Evolutionary conservation across 768 basidiomycete genomes (phyloP).

Genomic region (Amylocystis lapponica): DNA sequence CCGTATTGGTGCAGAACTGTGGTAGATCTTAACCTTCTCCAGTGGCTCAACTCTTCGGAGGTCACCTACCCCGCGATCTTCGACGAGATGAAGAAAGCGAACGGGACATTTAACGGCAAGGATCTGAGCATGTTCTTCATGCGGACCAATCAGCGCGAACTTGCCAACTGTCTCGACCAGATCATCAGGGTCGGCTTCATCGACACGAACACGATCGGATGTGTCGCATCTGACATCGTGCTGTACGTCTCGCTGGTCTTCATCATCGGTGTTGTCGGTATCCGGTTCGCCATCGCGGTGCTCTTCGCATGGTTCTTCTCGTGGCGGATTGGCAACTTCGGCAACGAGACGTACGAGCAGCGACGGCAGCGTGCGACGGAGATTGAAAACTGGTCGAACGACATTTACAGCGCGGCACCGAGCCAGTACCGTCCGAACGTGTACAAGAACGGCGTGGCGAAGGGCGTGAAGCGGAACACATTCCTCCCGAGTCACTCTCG

Average conservation of each 20-base stretch:
- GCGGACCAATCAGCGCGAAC: constrained; percentile 58
- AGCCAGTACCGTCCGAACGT: constrained; percentile 88
- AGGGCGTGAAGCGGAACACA: constrained; percentile 46
- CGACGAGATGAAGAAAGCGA: constrained; percentile 62
- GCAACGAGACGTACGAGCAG: constrained; percentile 87
- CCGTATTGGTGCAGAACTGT: constrained; percentile 49
- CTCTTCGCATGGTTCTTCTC: constrained; percentile 98
- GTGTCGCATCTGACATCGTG: constrained; percentile 91
- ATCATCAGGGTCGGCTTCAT: constrained; percentile 87
- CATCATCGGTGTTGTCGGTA: constrained; percentile 94
- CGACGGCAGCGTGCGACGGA: constrained; percentile 84
- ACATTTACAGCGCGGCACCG: constrained; percentile 93
- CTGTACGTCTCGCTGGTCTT: constrained; percentile 94
- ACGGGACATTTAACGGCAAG: constrained; percentile 71
- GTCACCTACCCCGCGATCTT: constrained; percentile 83
- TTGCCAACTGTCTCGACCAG: constrained; percentile 84
- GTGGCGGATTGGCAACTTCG: constrained; percentile 93
- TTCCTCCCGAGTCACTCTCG: constrained; percentile 66
- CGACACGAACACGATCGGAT: constrained; percentile 91
- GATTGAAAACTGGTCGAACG: constrained; percentile 95
- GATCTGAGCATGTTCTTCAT: constrained; percentile 86
- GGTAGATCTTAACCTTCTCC: constrained; percentile 81
- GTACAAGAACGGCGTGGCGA: constrained; percentile 59
- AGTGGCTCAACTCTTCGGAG: constrained; percentile 77
- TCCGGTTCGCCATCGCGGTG: constrained; percentile 95